These are phyloP conservation scores for Amylocystis lapponica DNA, from an alignment of 768 basidiomycete genomes.

Conservation along the genomic window DNA sequence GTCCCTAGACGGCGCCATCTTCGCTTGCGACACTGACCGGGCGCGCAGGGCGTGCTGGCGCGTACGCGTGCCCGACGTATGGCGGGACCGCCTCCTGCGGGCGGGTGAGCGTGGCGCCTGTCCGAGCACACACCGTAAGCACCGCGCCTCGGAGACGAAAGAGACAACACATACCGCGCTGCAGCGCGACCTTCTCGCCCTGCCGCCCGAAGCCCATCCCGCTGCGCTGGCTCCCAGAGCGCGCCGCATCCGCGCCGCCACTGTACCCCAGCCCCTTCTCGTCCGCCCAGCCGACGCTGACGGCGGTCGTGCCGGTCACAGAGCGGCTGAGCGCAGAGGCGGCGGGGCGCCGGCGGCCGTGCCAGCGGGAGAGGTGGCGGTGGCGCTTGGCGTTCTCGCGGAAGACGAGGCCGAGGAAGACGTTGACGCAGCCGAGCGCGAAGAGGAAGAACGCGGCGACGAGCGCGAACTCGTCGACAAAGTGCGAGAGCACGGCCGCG, in stretches of 20 bases:
- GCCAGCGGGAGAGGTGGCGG: conserved; percentile 69
- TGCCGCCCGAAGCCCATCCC: conserved; percentile 78
- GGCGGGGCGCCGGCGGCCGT: conserved; percentile 24
- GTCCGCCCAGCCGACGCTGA: conserved; percentile 27
- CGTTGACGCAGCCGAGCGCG: conserved; percentile 82
- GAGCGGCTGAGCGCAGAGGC: conserved; percentile 5
- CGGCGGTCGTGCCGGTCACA: conserved; percentile 9
- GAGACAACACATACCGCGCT: conserved; percentile 43
- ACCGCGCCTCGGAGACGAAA: neutral
- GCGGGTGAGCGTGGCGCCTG: conserved; percentile 50
- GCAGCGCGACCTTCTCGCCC: conserved; percentile 70
- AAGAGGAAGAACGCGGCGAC: conserved; percentile 92
- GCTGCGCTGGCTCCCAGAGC: conserved; percentile 16
- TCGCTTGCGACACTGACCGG: too few relatives aligned
- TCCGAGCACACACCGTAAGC: neutral
- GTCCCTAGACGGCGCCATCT: too few relatives aligned
- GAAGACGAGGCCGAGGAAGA: conserved; percentile 67
- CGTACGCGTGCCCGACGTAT: too few relatives aligned
- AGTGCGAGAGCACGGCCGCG: conserved; percentile 45
- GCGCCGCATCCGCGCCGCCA: conserved; percentile 11
- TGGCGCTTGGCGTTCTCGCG: conserved; percentile 58
- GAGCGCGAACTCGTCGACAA: conserved; percentile 83
- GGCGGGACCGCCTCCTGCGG: conserved; percentile 54
- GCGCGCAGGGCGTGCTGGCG: too few relatives aligned
- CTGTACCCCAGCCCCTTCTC: conserved; percentile 6